Percentiles rank a stretch among this genome's conserved stretches.
Evolutionary conservation across 768 basidiomycete genomes (phyloP).

Genomic region (Russula ochroleuca): DNA sequence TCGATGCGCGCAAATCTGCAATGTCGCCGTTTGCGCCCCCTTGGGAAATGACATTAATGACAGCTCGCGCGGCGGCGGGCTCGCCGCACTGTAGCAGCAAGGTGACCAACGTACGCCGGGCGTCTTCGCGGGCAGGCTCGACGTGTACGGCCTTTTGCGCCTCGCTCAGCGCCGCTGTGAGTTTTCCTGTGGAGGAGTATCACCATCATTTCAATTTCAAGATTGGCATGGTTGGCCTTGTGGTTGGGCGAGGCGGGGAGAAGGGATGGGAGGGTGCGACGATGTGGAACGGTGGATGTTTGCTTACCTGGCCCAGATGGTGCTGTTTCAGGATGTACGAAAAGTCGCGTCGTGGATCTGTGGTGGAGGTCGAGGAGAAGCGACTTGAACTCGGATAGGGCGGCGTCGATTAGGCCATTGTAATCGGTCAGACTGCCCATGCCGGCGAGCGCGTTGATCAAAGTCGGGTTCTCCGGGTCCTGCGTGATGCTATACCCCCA

Average conservation of each 20-base stretch:
- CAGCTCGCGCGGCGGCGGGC: conserved; percentile 41
- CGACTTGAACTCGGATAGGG: conserved; percentile 72
- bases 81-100: conserved; percentile 50
- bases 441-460: conserved; percentile 80
- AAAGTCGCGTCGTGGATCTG: conserved; percentile 62
- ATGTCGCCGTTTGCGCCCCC: conserved; percentile 33
- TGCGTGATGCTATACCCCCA: conserved; percentile 56
- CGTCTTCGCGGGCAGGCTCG: conserved; percentile 51
- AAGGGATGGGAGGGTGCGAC: background rate
- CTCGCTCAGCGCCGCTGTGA: conserved; percentile 29
- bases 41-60: conserved; percentile 48
- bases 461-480: conserved; percentile 74
- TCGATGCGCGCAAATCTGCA: conserved; percentile 39
- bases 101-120: conserved; percentile 51
- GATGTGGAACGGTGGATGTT: too few relatives aligned
- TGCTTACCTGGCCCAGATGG: conserved; percentile 67
- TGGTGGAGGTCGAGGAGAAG: conserved; percentile 64
- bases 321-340: conserved; percentile 69
- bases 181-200: conserved; percentile 40
- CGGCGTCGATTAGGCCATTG: conserved; percentile 77
- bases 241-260: background rate
- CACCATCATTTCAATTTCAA: conserved; percentile 2
- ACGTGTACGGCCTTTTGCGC: conserved; percentile 54
- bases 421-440: conserved; percentile 84
- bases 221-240: background rate